Percentiles rank a stretch among this genome's conserved stretches.
phyloP scores from a whole-genome alignment of 1,139 yeast species.

The Magnusiomyces tetraspermus region DNA sequence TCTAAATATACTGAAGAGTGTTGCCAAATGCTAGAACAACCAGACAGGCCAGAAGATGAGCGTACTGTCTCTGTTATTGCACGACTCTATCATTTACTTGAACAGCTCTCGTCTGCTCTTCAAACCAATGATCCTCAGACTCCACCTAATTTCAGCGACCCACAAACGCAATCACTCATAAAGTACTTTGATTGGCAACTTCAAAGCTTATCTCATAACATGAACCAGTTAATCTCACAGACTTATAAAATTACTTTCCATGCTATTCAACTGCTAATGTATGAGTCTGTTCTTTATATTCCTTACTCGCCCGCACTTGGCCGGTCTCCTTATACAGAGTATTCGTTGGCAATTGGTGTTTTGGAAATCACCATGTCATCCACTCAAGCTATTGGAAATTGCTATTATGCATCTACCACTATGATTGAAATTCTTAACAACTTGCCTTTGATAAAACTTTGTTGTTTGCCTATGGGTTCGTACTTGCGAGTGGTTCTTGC shows the following conservation, averaged over 20 bases:
- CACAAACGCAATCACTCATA: slow-evolving; percentile 20
- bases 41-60: slow-evolving; percentile 22
- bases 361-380: slow-evolving; percentile 19
- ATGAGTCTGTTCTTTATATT: slow-evolving; percentile 46
- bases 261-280: slow-evolving; percentile 65
- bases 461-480: slow-evolving; percentile 52
- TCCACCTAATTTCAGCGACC: slow-evolving; percentile 27
- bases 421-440: slow-evolving; percentile 18
- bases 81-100: slow-evolving; percentile 51
- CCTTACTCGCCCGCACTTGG: slow-evolving; percentile 24
- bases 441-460: slow-evolving; percentile 27
- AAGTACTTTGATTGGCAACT: slow-evolving; percentile 22
- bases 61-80: slow-evolving; percentile 48
- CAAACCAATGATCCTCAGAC: slow-evolving; percentile 20
- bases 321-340: slow-evolving; percentile 33
- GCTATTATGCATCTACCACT: slow-evolving; percentile 20
- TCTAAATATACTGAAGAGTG: slow-evolving; percentile 56
- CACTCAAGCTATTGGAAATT: slow-evolving; percentile 20
- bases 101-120: slow-evolving; percentile 38
- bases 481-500: slow-evolving; percentile 59
- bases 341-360: slow-evolving; percentile 26
- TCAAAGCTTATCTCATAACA: not conserved
- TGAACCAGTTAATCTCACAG: slow-evolving; percentile 1
- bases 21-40: slow-evolving; percentile 40
- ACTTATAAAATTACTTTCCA: slow-evolving; percentile 23